Evolutionary conservation across 2,329 filamentous ascomycete genomes (phyloP).

Genomic region (Xylaria sp.): DNA sequence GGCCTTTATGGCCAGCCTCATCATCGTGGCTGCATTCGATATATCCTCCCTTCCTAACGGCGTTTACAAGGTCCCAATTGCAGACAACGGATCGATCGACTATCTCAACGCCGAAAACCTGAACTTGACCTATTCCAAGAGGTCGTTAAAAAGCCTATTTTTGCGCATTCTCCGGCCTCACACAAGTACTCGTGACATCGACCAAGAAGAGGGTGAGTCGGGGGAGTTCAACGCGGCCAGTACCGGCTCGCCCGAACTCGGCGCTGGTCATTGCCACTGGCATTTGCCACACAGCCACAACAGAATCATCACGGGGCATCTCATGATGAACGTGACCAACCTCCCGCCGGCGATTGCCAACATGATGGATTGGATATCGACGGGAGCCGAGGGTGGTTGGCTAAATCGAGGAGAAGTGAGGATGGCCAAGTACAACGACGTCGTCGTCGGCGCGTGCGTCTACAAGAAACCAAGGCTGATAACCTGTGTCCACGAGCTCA

Average conservation of each 20-base stretch:
- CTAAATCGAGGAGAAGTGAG: background rate
- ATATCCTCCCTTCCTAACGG: slow-evolving; percentile 6
- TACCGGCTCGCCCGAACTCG: background rate
- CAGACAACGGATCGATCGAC: background rate
- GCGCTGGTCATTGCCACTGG: slow-evolving; percentile 4
- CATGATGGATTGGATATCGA: slow-evolving; percentile 25
- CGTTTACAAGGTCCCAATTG: slow-evolving; percentile 4
- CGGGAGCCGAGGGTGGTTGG: slow-evolving; percentile 18
- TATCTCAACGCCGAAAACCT: background rate
- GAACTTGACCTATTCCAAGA: background rate
- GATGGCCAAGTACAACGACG: slow-evolving; percentile 5
- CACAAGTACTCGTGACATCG: background rate
- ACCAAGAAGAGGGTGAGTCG: background rate
- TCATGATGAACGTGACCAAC: slow-evolving; percentile 1
- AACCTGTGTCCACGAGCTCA: slow-evolving; percentile 22
- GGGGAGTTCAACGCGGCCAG: background rate
- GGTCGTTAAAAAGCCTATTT: background rate
- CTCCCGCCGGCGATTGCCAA: background rate
- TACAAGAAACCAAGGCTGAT: background rate
- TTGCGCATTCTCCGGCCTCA: background rate
- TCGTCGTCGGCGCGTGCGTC: slow-evolving; percentile 27
- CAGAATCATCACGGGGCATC: slow-evolving; percentile 6
- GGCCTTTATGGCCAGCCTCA: background rate
- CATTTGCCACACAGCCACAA: slow-evolving; percentile 8
- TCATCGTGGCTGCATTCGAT: background rate